Conservation (phyloP, 176 grass and related monocot species). For the Oryza nivara region DNA sequence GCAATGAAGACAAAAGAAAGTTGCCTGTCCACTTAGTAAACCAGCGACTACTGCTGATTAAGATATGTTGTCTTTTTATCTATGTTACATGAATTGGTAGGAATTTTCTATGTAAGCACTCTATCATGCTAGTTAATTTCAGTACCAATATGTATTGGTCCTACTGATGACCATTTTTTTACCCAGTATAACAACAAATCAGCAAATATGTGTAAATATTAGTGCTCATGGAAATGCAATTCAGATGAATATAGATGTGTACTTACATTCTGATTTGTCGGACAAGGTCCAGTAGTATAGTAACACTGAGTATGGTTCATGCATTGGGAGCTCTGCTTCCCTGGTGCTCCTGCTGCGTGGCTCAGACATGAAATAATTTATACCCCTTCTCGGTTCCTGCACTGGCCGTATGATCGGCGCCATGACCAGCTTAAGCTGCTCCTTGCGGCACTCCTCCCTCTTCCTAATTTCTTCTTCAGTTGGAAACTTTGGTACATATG, state of each 20-base stretch:
- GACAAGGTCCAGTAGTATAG: neutral
- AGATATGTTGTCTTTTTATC: neutral
- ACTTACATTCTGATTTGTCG: constrained; percentile 6
- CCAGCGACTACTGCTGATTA: neutral
- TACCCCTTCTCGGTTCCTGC: neutral
- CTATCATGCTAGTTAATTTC: neutral
- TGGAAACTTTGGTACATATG: neutral
- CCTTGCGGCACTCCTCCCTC: constrained; percentile 4
- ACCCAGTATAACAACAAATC: no score
- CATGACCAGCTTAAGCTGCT: constrained; percentile 8
- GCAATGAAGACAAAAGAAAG: neutral
- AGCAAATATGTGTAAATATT: constrained; percentile 1
- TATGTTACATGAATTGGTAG: neutral
- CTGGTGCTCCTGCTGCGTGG: neutral
- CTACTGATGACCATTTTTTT: no score
- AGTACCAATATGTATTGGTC: neutral
- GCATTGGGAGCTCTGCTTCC: no score
- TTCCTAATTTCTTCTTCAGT: neutral
- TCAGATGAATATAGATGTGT: neutral
- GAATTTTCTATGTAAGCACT: neutral
- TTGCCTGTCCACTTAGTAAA: neutral
- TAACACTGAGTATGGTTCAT: neutral
- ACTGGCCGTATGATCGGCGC: neutral
- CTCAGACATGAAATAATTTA: neutral
- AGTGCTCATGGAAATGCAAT: neutral